Evolutionary conservation across 2,329 filamentous ascomycete species (phyloP), one percentile per base, ranked within the genome.

Genomic region (Calonectria montana): DNA sequence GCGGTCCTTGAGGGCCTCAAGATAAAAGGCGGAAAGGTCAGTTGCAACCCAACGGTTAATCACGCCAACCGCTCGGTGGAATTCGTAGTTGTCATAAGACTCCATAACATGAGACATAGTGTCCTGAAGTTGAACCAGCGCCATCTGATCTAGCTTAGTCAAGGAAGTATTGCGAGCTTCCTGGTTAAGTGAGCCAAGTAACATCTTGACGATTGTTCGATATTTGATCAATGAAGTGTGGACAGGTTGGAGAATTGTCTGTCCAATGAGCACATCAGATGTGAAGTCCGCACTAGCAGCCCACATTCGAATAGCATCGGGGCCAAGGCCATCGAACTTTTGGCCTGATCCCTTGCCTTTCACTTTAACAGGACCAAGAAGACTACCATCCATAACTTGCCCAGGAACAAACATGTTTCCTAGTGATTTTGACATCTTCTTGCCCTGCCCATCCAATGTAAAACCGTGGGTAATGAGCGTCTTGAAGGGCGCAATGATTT

Each of bases 381-480:
- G 86, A 4, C 92, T 91, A 8, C 96, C 96, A 65, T 94, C 91
- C 87, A 98, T 97, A 75, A 99, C 95, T 73, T 98, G 88, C 8
- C 90, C 87, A 0, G 96, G 96, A 0, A 91, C 89, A 68, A 98
- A 91, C 31, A 94, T 92, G 80, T 99, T 99, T 18, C 97, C 97
- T 1, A 98, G 86, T 0, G 95, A 98, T 83, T 99, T 99, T 81
- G 96, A 98, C 97, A 99, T 99, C 83, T 99, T 99, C 81, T 94
- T 95, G n/a, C 96, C 96, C 41, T 94, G 86, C 62, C 93, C 89
- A 78, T 99, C 97, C 2, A 99, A 90, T 0, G 95, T 96, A 81
- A 99, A 99, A 1, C 97, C 97, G 81, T 99, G 97, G 0, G 97
- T 99, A 72, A 98, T 92, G n/a, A 99, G 87, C 4, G 91, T 94